Evolutionary conservation across 2,329 filamentous ascomycete genomes (phyloP), one percentile per base, ranked within the genome.

Genomic region (Basipetospora chlamydospora): DNA sequence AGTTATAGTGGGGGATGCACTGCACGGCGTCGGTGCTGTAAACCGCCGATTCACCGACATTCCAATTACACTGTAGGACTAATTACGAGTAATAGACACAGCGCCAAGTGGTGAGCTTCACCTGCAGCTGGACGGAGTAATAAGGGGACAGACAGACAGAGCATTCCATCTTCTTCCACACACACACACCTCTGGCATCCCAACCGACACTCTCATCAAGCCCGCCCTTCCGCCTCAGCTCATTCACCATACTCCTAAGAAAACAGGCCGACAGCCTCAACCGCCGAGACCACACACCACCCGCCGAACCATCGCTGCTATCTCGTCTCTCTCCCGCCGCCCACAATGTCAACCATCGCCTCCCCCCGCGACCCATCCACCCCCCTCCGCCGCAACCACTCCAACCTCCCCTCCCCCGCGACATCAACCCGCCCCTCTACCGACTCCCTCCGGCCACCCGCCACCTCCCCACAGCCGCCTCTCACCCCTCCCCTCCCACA

Each of bases 361-460:
- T 67, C 70, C 8, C 73, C 73, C 17, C 69, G 74, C 40, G 73
- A 78, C 28, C 60, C 66, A 28, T 48, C 78, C 60, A 38, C 71
- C 59, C 45, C 69, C 58, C 28, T 77, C 66, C 53, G 72, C 58
- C 62, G 76, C 49, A 60, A 73, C 49, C 53, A 74, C 61, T 66
- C 66, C 10, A 54, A 56, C 40, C 61, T 41, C 26, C 18, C 34
- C 8, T 28, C 34, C 8, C 26, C 34, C 11, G 13, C 34, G 6
- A 36, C 38, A 20, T 44, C 79, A 4, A 80, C 83, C 1, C 79
- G 78, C 6, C 81, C 79, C 26, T 90, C 85, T 23, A 65, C 82
- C 54, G 80, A 87, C 46, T 60, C 60, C 39, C 60, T 2, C 71
- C 69, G 39, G 37, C 40, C 41, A 28, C 39, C 43, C 33, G 22